phyloP scores from a whole-genome alignment of 305 asterid species.

The Andrographis paniculata region DNA sequence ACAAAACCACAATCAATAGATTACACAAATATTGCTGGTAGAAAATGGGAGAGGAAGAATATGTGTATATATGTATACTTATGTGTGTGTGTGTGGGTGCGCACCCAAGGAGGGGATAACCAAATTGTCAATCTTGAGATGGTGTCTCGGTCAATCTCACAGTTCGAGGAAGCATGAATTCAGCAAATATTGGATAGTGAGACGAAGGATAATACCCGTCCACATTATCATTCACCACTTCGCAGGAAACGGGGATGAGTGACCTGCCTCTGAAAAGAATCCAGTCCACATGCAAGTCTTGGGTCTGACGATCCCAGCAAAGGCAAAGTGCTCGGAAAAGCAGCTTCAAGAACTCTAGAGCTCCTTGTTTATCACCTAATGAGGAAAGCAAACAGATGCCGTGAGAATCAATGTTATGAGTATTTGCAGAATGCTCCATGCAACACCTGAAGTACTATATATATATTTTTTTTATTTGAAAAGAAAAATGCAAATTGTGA shows the following conservation, averaged over 20 bases:
- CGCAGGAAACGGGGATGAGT: constrained; percentile 69
- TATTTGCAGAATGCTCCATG: no score
- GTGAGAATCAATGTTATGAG: not conserved
- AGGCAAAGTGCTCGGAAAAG: constrained; percentile 86
- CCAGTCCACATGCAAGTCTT: constrained; percentile 95
- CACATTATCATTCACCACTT: constrained; percentile 77
- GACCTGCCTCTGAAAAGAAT: constrained; percentile 87
- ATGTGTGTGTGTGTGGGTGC: no score
- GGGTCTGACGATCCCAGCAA: constrained; percentile 99
- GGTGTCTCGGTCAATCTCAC: constrained; percentile 58
- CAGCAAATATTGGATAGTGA: constrained; percentile 80
- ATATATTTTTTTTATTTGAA: no score
- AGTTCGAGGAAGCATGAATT: constrained; percentile 85
- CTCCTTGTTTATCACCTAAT: constrained; percentile 79
- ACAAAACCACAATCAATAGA: no score
- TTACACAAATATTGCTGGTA: no score
- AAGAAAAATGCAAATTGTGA: no score
- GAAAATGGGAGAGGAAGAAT: no score
- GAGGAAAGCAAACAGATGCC: not conserved
- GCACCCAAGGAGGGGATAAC: not conserved
- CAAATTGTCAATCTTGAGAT: constrained; percentile 30
- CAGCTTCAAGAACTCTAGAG: constrained; percentile 72
- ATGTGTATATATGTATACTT: no score
- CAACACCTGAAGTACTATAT: no score
- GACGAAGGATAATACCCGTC: constrained; percentile 88